Evolutionary conservation across 2,329 filamentous ascomycete species (phyloP), one percentile per base, ranked within the genome.

Genomic region (Alternaria conjuncta): DNA sequence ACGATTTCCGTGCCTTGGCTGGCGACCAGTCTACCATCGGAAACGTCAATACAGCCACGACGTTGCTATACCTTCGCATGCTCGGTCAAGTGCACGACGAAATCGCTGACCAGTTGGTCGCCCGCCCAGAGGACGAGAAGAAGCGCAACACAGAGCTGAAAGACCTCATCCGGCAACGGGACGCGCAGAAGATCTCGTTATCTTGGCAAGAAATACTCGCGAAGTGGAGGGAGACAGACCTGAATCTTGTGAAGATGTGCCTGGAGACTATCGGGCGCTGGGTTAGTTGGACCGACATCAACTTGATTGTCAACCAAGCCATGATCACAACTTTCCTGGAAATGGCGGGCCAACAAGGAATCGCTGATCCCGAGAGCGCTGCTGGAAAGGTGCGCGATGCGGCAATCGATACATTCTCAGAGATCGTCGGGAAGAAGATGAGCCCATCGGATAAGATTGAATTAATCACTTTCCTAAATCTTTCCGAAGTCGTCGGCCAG

Each of bases 201-300:
- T 95, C 94, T 5, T 99, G 96, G 96, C 92, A 96, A 79, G 92
- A 97, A 75, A 91, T 99, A 47, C 86, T 99, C 59, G 86, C 88
- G 11, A 88, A 90, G 73, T 98, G 94, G 86, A 85, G 86, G 69
- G 87, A 88, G 72, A 80, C 82, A 60, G 86, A 87, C 75, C 85
- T 89, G 61, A 88, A 91, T 70, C 87, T 98, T 61, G 87, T 97
- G 46, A 94, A 97, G 79, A 90, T 96, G 86, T 94, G 92, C 72
- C 86, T 99, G 57, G 93, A 91, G 81, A 91, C 94, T n/a, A 89
- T 99, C 69, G 94, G 93, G 41, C 96, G 95, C 79, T 99, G 96
- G 95, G 94, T 97, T 64, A 96, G 94, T 86, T 99, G 96, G 96
- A 97, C 96, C 75, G 96, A 98, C 77, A 98, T 99, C 73, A 92